A percentile compares a stretch with the other conserved stretches of the same genome.
Evolutionary conservation across 306 rosid species (phyloP).

Genomic region (Nissolia schottii): DNA sequence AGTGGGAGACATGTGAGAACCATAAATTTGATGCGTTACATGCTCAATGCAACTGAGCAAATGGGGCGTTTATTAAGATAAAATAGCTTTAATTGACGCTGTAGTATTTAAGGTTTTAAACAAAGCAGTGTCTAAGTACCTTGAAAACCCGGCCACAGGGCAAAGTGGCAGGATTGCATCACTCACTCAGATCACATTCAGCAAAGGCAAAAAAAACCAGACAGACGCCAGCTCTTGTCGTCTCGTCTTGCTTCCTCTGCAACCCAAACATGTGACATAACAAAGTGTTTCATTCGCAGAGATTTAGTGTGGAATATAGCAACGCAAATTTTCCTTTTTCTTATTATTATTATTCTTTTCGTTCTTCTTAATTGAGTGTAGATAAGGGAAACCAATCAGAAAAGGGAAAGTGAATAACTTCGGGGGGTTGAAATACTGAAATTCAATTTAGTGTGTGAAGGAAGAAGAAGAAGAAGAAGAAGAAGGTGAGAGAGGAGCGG

Average conservation of each 20-base stretch:
- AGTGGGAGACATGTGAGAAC: too few species aligned
- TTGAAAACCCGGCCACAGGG: not conserved
- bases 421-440: not conserved
- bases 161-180: not conserved
- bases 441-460: not conserved
- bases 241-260: too few species aligned
- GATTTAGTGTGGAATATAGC: not conserved
- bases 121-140: too few species aligned
- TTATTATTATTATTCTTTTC: not conserved
- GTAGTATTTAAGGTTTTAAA: too few species aligned
- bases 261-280: not conserved
- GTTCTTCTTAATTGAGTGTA: not conserved
- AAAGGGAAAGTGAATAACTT: not conserved
- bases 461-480: not conserved
- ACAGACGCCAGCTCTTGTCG: not conserved
- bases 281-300: not conserved
- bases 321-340: not conserved
- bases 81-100: too few species aligned
- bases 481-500: not conserved
- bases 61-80: too few species aligned
- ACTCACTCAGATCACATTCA: too few species aligned
- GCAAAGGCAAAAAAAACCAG: constrained; percentile 1
- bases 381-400: not conserved
- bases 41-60: too few species aligned
- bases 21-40: too few species aligned